Evolutionary conservation across 768 basidiomycete genomes (phyloP), one percentile per base, ranked within the genome.

Genomic region (Boletales sp.): DNA sequence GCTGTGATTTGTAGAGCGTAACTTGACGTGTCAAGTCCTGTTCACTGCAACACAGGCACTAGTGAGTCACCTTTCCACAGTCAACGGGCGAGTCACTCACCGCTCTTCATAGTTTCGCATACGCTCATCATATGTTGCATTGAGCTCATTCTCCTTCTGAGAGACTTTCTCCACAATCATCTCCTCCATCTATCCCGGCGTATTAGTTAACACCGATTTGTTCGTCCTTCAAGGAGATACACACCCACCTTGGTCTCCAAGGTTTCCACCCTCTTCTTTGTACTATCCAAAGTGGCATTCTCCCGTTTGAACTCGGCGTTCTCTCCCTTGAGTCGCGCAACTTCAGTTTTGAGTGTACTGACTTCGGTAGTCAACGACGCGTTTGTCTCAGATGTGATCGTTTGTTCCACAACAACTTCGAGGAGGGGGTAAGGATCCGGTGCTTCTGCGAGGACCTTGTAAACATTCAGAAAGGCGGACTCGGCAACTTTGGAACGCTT

Each of bases 361-460:
- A 90, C 87, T 65, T 98, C 94, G 1, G 88, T 81, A 30, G 51
- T 66, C 48, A 65, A 46, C 13, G 45, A 50, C 15, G 44, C 51
- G 19, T 65, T 65, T 36, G 57, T 46, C 21, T 64, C 28, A 84
- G 56, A 84, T 61, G 90, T 91, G 40, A 94, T 90, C 2, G 94
- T 86, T 75, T 98, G 96, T 61, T 98, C 95, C 30, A 98, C 90
- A 11, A 93, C 94, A 12, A 86, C 91, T 62, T 99, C 95, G 13
- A 99, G 82, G 8, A 98, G 76, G 9, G 96, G 96, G 65, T 95
- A 96, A 14, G 96, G 96, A 66, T 99, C 96, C 0, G 95, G 96
- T 3, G 91, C 95, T 62, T 99, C 96, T 0, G 95, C 94, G 8
- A 99, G 71, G 18, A 95, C 82, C 66, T 98, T 98, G 77, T 98